These are phyloP conservation scores for Albophoma yamanashiensis DNA, from an alignment of 2,329 filamentous ascomycete species.

Conservation along the genomic window DNA sequence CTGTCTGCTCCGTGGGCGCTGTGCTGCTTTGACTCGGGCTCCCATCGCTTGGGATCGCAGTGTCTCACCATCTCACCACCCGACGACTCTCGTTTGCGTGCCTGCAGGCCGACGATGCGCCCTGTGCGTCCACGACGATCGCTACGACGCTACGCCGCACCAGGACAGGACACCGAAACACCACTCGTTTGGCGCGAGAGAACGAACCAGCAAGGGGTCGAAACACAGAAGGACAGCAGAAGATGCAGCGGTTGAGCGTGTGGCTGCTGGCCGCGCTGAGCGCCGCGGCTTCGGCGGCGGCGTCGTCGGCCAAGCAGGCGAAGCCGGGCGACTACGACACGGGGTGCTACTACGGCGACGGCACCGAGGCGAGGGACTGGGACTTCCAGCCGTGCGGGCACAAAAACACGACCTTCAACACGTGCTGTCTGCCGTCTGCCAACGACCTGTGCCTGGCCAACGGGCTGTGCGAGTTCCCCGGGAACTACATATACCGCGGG, in stretches of 20 bases:
- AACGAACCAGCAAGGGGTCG: background rate
- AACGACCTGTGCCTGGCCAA: background rate
- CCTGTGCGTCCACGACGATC: background rate
- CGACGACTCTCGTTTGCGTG: background rate
- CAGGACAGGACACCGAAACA: background rate
- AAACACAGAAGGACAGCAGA: too few relatives aligned
- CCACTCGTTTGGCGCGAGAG: too few relatives aligned
- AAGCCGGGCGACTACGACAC: background rate
- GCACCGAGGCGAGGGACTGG: background rate
- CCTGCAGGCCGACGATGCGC: background rate
- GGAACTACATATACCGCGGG: background rate
- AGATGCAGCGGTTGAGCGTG: background rate
- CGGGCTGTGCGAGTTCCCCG: background rate
- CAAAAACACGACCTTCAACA: background rate
- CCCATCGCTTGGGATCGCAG: background rate
- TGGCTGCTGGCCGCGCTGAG: background rate
- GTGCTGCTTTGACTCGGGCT: too few relatives aligned
- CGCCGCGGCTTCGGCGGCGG: too few relatives aligned
- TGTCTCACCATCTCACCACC: background rate
- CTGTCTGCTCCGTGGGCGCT: background rate
- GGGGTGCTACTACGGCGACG: background rate
- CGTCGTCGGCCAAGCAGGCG: too few relatives aligned
- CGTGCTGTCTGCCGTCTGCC: background rate
- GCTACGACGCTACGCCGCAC: background rate
- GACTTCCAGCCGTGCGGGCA: background rate